Base-by-base conservation (phyloP, 257 asterid genomes). In the Gentiana macrophylla region DNA sequence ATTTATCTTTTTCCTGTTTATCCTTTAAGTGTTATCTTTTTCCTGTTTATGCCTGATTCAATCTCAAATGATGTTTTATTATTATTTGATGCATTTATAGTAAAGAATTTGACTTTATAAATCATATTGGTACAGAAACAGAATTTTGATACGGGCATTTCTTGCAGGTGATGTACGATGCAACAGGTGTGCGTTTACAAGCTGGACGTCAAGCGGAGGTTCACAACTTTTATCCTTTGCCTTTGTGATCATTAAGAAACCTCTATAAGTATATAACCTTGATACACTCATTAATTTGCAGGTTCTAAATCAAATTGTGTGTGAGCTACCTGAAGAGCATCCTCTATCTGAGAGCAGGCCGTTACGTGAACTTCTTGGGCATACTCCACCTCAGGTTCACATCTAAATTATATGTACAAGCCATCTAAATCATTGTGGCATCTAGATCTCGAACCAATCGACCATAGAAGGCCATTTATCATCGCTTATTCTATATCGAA, bases 141-240 rank as follows among this genome's bases (percentile, higher is more conserved):
- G 24, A 24, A 24, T 24, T 24, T 24, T 24, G 45, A 35, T 37
- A 34, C 48, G n/a, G 60, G 15, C 60, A 13, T 48, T 56, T 57
- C 46, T 70, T 66, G 67, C 75, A 91, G 99, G 97, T 92, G 64
- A 92, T 92, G 97, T 92, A 92, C 54, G 99, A 92, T 65, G 97
- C 99, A 52, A 80, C 93, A 8, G 97, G 99, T 46, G 94, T 92
- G 56, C 71, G 99, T 70, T 74, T 88, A 62, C 99, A 92, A 2
- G 99, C 99, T 64, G 99, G 99, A 55, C 93, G 95, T 51, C 99
- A 92, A 76, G 99, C 99, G 52, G 97, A 88, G 97, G 99, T 92
- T 57, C 52, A 73, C 36, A 12, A 12, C 63, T 50, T 46, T 50
- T 43, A 62, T 50, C 35, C 57, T 60, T 52, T 63, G 49, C 46